Evolutionary conservation across 129 eudicot species (phyloP).

Genomic region (Tanacetum coccineum): DNA sequence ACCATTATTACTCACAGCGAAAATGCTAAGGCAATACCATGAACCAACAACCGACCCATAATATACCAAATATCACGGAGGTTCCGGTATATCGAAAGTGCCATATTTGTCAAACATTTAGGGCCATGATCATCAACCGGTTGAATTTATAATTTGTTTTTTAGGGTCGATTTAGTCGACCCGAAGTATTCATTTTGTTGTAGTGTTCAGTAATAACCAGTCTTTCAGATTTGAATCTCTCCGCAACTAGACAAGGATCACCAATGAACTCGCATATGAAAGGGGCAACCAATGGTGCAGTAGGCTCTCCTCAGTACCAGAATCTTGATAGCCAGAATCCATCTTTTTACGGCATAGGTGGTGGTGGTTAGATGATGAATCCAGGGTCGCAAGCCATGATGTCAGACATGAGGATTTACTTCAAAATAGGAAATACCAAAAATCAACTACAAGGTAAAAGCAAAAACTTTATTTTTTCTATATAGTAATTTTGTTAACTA

Average conservation of each 20-base stretch:
- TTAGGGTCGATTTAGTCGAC: too few species aligned
- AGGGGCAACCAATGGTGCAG: slow-evolving; percentile 39
- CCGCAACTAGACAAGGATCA: slow-evolving; percentile 33
- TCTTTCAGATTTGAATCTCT: slow-evolving; percentile 50
- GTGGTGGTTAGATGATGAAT: too few species aligned
- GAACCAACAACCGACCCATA: too few species aligned
- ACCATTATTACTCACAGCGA: neutral
- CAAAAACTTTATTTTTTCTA: too few species aligned
- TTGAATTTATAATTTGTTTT: neutral
- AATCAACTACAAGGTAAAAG: too few species aligned
- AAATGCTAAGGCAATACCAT: neutral
- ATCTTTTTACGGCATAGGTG: slow-evolving; percentile 45
- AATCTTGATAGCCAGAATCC: slow-evolving; percentile 57
- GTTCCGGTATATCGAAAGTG: neutral
- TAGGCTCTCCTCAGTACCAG: slow-evolving; percentile 50
- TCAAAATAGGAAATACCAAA: too few species aligned
- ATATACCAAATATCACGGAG: too few species aligned
- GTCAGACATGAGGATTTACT: too few species aligned
- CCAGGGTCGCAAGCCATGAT: too few species aligned
- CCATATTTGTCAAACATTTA: neutral
- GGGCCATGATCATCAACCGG: neutral
- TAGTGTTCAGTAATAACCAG: slow-evolving; percentile 70
- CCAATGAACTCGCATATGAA: slow-evolving; percentile 38
- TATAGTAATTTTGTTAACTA: too few species aligned
- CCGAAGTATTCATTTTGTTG: too few species aligned